Base-by-base conservation (phyloP, 164 flowering plant genomes). In the Berberis vulgaris region DNA sequence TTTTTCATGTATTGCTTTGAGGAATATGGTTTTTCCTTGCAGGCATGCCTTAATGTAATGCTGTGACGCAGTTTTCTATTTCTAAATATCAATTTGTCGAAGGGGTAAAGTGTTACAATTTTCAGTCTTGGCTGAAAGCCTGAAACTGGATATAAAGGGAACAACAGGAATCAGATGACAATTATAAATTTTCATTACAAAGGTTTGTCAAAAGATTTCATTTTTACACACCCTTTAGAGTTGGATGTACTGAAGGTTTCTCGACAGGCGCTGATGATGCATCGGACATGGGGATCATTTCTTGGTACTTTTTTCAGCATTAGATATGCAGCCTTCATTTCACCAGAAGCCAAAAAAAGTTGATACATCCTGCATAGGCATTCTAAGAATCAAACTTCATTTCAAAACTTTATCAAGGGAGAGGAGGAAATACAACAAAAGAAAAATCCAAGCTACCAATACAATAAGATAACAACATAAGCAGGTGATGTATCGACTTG, bases 351-450 rank as follows among this genome's bases (percentile, higher is more conserved):
- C 78, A 86, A 67, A 67, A 83, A 81, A 11, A 75, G 91, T 65
- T 92, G 89, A 74, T 86, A 87, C 97, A 89, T 87, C 79, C 98
- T 92, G 83, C 79, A 73, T 45, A 72, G 26, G 43, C 49, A 66
- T 57, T 60, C 56, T 43, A 64, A 50, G 40, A 58, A 66, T 13
- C 41, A 47, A 6, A 39, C 26, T 53, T 46, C 49, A 46, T 5
- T 46, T 5, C 6, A 46, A 5, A 46, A 46, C 5, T 26, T 46
- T 5, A 46, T 5, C 6, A 5, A 54, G 38, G 38, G 13, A 13
- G 26, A 26, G 26, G 57, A 13, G 5, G 5, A 54, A 54, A 54
- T 6, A 2, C 10, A 54, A 54, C 5, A 3, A 2, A 45, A 41
- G 5, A 39, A 59, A 0, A 41, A 65, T 8, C 38, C 13, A 54